Evolutionary conservation across 331 rosid genomes (phyloP).

Genomic region (Rosa hybrid): DNA sequence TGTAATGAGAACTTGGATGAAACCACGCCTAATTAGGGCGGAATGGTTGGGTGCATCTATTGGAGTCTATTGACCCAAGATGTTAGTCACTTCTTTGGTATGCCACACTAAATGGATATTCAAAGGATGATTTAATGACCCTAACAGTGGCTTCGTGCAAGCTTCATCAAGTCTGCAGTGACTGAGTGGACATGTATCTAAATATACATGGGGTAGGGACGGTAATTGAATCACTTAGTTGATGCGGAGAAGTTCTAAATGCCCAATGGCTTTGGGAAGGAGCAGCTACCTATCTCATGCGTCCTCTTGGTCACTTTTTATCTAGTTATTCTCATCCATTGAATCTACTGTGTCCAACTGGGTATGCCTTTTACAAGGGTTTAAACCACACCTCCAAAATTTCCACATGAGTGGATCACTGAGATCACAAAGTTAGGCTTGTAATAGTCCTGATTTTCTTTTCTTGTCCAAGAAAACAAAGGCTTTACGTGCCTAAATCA

Average conservation of each 20-base stretch:
- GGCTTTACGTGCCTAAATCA: not conserved
- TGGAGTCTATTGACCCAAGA: not conserved
- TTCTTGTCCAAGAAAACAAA: not conserved
- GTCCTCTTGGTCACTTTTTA: not conserved
- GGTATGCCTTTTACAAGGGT: not conserved
- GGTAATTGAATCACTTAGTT: not conserved
- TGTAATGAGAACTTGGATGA: not conserved
- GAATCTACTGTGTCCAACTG: not conserved
- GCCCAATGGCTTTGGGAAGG: not conserved
- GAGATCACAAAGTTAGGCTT: not conserved
- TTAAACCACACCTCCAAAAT: not conserved
- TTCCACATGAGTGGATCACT: not conserved
- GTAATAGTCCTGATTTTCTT: not conserved
- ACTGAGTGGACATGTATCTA: no score
- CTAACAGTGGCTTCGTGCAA: not conserved
- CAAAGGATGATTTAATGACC: not conserved
- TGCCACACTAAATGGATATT: not conserved
- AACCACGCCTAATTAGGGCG: not conserved
- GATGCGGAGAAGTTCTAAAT: not conserved
- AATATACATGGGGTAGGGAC: not conserved
- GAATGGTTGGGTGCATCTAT: not conserved
- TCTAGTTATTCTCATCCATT: not conserved
- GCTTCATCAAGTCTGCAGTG: no score
- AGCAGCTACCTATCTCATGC: not conserved
- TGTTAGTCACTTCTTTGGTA: not conserved